Evolutionary conservation across 805 yeast genomes (phyloP), one percentile per base, ranked within the genome.

Genomic region (Myxozyma udenii): DNA sequence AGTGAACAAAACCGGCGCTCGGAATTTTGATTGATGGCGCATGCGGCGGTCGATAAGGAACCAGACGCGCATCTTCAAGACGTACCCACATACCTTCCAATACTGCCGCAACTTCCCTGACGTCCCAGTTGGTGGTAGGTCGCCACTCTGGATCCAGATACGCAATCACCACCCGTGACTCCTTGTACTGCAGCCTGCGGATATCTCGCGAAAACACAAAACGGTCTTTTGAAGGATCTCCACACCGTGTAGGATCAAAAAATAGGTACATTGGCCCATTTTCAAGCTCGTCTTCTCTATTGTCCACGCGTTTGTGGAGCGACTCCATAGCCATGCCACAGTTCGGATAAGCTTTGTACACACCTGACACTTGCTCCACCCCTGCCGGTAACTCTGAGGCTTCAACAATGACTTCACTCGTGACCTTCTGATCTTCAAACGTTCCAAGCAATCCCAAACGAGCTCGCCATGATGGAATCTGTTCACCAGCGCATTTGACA

Each of bases 251-350:
- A 6, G 52, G 48, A 38, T 48, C 52, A 19, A 48, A 44, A 24
- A 48, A 48, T n/a, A 48, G 28, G n/a, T 16, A 36, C 5, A 48
- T 21, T n/a, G n/a, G n/a, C 3, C 39, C 46, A 12, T 36, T 23
- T 2, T 37, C 38, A 14, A 41, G 21, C 6, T 22, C 33, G 3
- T 24, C 33, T n/a, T 25, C 35, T 16, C 19, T 18, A 18, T 40
- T 21, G 18, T 21, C 43, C 19, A 22, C 44, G 11, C 42, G 32
- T 23, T 25, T 37, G 19, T 48, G 32, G 3, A 48, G 48, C 23
- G 41, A 36, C 9, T 35, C 47, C 24, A 30, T 48, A 4, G 52
- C 52, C 3, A 47, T 48, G 3, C 52, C 48, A 18, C 52, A 48
- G 3, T 48, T 48, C 7, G 47, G 44, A 21, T 37, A 23, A 22